phyloP scores from a whole-genome alignment of 208 protist species.

The Leptomonas pyrrhocoris region DNA sequence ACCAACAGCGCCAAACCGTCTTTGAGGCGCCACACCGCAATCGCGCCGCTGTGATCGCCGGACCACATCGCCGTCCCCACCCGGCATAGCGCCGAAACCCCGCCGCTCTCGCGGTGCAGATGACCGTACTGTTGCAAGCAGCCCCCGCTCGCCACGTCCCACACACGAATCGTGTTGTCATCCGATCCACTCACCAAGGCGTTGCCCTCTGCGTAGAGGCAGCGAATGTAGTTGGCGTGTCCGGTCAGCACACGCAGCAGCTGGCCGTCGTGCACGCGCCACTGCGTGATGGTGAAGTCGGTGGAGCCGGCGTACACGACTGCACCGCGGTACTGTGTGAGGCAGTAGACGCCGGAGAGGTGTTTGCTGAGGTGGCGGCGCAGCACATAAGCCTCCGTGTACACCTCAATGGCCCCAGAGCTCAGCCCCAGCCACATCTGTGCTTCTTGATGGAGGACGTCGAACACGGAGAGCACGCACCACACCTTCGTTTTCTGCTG shows the following conservation, averaged over 20 bases:
- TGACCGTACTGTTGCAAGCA: constrained; percentile 43
- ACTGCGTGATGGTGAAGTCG: constrained; percentile 88
- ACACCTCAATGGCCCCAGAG: constrained; percentile 81
- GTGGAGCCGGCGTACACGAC: constrained; percentile 77
- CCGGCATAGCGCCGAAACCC: constrained; percentile 81
- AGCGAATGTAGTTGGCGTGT: constrained; percentile 86
- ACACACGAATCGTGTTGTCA: constrained; percentile 82
- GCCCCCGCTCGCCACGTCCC: constrained; percentile 61
- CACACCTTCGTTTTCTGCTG: constrained; percentile 46
- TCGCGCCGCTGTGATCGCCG: constrained; percentile 67
- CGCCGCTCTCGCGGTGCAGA: constrained; percentile 61
- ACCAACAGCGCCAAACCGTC: constrained; percentile 41
- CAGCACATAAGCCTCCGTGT: constrained; percentile 49
- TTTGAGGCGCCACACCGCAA: constrained; percentile 73
- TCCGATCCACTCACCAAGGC: constrained; percentile 81
- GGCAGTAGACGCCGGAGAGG: constrained; percentile 79
- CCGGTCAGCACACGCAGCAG: constrained; percentile 74
- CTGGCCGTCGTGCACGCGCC: constrained; percentile 57
- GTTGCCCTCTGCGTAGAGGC: constrained; percentile 79
- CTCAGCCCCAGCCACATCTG: constrained; percentile 88
- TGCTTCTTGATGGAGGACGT: constrained; percentile 21
- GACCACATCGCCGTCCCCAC: constrained; percentile 89
- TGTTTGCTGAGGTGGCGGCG: constrained; percentile 73
- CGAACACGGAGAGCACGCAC: constrained; percentile 44
- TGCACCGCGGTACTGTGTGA: constrained; percentile 51